Conservation (phyloP, 108 stramenopile genomes). For the Mayamaea pseudoterrestris region DNA sequence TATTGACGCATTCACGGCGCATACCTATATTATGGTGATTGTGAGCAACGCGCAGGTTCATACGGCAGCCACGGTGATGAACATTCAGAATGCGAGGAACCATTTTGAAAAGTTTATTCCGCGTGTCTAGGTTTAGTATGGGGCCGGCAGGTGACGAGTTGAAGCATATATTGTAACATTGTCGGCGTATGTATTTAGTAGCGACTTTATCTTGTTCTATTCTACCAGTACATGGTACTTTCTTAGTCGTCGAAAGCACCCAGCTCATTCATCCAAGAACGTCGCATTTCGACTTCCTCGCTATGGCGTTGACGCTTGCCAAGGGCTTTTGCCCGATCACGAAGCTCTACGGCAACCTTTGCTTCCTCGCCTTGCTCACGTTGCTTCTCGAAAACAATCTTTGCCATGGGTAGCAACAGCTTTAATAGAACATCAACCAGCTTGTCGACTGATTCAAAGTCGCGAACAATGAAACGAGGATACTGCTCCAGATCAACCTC, state of each 20-base stretch:
- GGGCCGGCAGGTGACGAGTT: not conserved
- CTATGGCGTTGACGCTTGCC: no score
- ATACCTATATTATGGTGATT: conserved; percentile 99
- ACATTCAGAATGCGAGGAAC: conserved; percentile 84
- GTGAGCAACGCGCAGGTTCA: conserved; percentile 70
- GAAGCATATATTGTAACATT: no score
- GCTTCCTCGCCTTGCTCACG: conserved; percentile 60
- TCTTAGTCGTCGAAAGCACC: no score
- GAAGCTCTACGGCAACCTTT: conserved; percentile 45
- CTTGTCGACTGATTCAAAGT: conserved; percentile 18
- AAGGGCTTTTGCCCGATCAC: no score
- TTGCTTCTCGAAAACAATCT: conserved; percentile 60
- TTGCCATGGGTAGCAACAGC: conserved; percentile 57
- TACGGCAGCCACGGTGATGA: conserved; percentile 81
- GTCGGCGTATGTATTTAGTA: no score
- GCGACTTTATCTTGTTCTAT: no score
- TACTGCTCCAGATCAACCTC: conserved; percentile 61
- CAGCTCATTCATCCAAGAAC: no score
- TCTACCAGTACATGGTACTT: no score
- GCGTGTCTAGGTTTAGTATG: conserved; percentile 22
- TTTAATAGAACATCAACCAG: conserved; percentile 57
- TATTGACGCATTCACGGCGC: conserved; percentile 92
- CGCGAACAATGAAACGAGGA: conserved; percentile 55
- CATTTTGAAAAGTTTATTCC: conserved; percentile 93
- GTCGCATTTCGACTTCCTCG: no score